Base-by-base conservation (phyloP, 305 asterid genomes). In the Fraxinus platypoda region DNA sequence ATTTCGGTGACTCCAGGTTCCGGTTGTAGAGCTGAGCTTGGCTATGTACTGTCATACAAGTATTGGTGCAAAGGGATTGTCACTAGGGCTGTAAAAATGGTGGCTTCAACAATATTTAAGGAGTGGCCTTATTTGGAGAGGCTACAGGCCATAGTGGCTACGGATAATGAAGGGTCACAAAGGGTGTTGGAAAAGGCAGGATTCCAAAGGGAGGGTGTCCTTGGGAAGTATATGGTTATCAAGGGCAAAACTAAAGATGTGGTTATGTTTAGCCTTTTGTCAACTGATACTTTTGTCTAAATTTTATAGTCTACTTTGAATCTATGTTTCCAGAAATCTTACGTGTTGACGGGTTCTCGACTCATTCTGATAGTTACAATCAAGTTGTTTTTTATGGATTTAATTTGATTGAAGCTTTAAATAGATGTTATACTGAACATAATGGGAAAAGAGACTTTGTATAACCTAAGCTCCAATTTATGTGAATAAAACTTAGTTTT, bases 11-110 rank as follows among this genome's bases (percentile, higher is more conserved):
- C 87, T 1, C 97, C 92, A 13, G 28, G 72, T 41, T 66, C 88
- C 8, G 89, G 87, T 1, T 82, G 88, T 76, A 85, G 89, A 83
- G 93, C 85, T 4, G 91, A 88, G 79, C 88, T 92, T 13, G 97
- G 94, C 0, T 92, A 91, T 78, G 91, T 85, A 21, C 76, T 92
- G 23, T 91, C 86, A 0, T 73, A 80, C 38, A 81, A 82, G 76
- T 85, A 83, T 35, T 91, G 94, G 94, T 89, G 93, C 4, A 90
- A 85, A 86, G 94, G 92, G 82, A 81, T 92, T 26, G 84, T 86
- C 23, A 90, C 93, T 7, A 80, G 52, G 62, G 93, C 90, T 2
- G 92, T 88, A 59, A 84, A 90, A 82, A 88, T 89, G 85, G 90
- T 79, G 83, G 77, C 52, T 5, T 28, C 85, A 1, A 35, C 75